Percentiles rank a stretch among this genome's conserved stretches.
phyloP scores from a whole-genome alignment of 163 green algal species.

The Smithsoniella earleae region DNA sequence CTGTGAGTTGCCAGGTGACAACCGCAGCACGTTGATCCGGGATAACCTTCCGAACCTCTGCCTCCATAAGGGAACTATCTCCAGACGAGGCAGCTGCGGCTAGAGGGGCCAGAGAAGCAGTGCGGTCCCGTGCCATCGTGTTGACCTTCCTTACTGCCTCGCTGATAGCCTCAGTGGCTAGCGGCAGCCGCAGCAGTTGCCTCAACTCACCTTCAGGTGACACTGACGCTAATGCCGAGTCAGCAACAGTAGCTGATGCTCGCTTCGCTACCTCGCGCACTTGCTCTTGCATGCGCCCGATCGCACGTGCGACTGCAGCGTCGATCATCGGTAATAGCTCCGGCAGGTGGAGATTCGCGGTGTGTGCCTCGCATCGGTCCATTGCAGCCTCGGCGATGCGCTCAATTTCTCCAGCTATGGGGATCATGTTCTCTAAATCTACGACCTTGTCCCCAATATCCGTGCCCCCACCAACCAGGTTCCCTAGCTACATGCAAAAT shows the following conservation, averaged over 20 bases:
- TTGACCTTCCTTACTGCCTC: background rate
- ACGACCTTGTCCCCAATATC: too few relatives aligned
- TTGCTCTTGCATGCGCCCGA: background rate
- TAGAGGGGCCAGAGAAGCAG: background rate
- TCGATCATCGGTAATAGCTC: slow-evolving; percentile 15
- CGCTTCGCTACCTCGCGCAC: background rate
- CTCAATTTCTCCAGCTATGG: too few relatives aligned
- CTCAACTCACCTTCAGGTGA: background rate
- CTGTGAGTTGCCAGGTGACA: background rate
- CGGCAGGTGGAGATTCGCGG: slow-evolving; percentile 16
- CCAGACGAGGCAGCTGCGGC: background rate
- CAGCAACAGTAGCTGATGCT: background rate
- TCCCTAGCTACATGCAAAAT: too few relatives aligned
- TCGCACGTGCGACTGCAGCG: background rate
- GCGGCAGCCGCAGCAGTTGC: slow-evolving; percentile 27
- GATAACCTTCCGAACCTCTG: background rate
- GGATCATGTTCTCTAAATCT: too few relatives aligned
- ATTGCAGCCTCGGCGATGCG: background rate
- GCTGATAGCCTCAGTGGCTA: background rate
- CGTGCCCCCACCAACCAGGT: too few relatives aligned
- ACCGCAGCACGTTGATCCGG: slow-evolving; percentile 22
- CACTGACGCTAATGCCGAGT: background rate
- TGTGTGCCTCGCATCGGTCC: slow-evolving; percentile 13
- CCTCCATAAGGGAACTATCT: background rate
- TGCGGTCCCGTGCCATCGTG: background rate